Evolutionary conservation across 139 green algal genomes (phyloP), one percentile per base, ranked within the genome.

Genomic region (Spirogloea muscicola): DNA sequence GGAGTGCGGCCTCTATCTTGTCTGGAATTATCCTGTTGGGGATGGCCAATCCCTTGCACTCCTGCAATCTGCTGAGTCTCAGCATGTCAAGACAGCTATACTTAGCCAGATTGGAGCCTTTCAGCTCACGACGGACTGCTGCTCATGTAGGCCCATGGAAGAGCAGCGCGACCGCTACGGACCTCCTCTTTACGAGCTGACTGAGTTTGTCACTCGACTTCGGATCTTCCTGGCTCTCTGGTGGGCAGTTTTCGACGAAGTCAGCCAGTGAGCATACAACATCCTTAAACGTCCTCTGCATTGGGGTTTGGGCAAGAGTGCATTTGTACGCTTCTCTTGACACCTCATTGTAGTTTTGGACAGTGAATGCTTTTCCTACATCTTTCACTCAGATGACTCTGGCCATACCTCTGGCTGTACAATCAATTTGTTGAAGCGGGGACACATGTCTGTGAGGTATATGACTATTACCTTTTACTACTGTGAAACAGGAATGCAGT

Each of bases 81-180:
- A n/a, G n/a, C n/a, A n/a, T n/a, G n/a, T n/a, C n/a, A n/a, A 57
- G 25, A 2, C 1, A 21, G 21, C 46, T n/a, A 21, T 31, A 21
- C 55, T 16, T 13, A 21, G 36, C 13, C 55, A 64, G 29, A 21
- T 13, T 64, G 10, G 13, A 64, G 13, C 36, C 36, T 64, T 64
- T 21, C 10, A 9, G 39, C 10, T 42, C 10, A 42, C 13, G 55
- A 42, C 36, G 13, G 10, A 64, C 10, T 64, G 10, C 10, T 64
- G 10, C 55, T 13, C 13, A 58, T 49, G 49, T 49, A 75, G 73
- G 21, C 77, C 77, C 7, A 83, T 84, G 77, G 77, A 83, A 42
- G 77, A 84, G 63, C 77, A 84, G 77, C 49, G 77, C 37, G n/a
- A 68, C 27, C 34, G 43, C 40, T 84, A 84, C 51, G 77, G 77